Evolutionary conservation across 331 rosid genomes (phyloP), one percentile per base, ranked within the genome.

Genomic region (Malus hybrid): DNA sequence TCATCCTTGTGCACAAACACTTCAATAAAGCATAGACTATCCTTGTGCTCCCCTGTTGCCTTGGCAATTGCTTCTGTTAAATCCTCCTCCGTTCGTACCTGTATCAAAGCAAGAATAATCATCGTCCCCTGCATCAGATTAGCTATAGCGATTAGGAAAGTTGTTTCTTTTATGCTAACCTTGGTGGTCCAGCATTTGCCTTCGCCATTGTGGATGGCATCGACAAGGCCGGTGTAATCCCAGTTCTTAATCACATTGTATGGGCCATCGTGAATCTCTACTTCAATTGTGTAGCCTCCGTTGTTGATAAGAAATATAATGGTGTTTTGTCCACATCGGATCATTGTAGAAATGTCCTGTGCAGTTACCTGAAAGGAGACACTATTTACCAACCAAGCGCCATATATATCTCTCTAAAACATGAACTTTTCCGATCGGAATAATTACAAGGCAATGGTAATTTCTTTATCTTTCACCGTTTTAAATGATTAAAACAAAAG

Each of bases 211-310:
- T 93, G 91, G 76, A 93, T 91, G 72, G 97, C 98, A 57, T 80
- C 89, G 46, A 91, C 96, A 68, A 93, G 82, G 13, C 86, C 90
- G 50, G 96, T 85, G 76, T 93, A 91, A 72, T 93, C 82, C 97
- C 97, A 93, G 87, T 93, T 91, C 88, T 93, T 91, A 32, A 93
- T 91, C 75, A 93, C 98, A 74, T 93, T 91, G 83, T 93, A 93
- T 3, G 98, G 98, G 0, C 98, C 98, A 79, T 93, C 98, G 14
- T 93, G 97, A 83, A 93, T 93, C 88, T 91, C 98, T 48, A 91
- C 98, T 81, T 93, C 97, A 16, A 91, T 91, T 42, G 96, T 88
- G 61, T 93, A 93, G 55, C 96, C 98, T 58, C 96, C 98, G 64
- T 91, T 93, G 78, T 93, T 93, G 57, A 93, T 85, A 42, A 93